Percentiles rank a stretch among this genome's conserved stretches.
These are phyloP conservation scores for Nelumbo lutea DNA, from an alignment of 164 flowering plant species.

Conservation along the genomic window DNA sequence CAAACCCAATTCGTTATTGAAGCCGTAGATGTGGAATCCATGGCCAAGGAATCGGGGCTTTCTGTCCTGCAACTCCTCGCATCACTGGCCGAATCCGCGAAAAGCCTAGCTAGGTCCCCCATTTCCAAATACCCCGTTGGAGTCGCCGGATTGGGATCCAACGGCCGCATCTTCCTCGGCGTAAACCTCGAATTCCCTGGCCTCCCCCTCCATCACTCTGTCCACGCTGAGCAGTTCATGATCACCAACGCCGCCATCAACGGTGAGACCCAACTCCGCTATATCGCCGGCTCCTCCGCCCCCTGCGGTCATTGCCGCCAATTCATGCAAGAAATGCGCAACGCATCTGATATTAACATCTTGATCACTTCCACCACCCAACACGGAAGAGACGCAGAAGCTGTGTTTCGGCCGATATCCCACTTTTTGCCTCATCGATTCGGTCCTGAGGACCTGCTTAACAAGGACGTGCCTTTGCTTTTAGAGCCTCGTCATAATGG, in stretches of 20 bases:
- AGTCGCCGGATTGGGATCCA: slow-evolving; percentile 63
- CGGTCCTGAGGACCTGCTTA: slow-evolving; percentile 52
- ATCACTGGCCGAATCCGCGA: slow-evolving; percentile 47
- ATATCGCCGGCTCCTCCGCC: slow-evolving; percentile 60
- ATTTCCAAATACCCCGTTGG: slow-evolving; percentile 82
- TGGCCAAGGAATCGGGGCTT: slow-evolving; percentile 34
- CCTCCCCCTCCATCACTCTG: slow-evolving; percentile 67
- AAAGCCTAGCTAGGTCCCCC: slow-evolving; percentile 68
- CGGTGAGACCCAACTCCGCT: slow-evolving; percentile 24
- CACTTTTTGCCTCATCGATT: slow-evolving; percentile 40
- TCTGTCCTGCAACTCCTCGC: slow-evolving; percentile 53
- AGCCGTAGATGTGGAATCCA: slow-evolving; percentile 48
- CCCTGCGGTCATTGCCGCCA: slow-evolving; percentile 92
- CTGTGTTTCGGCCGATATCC: slow-evolving; percentile 19
- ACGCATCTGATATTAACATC: slow-evolving; percentile 34
- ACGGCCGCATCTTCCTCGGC: slow-evolving; percentile 80
- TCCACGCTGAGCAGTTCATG: slow-evolving; percentile 78
- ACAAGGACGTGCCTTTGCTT: slow-evolving; percentile 37
- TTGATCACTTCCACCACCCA: slow-evolving; percentile 18
- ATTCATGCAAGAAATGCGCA: slow-evolving; percentile 59
- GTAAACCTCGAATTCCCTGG: slow-evolving; percentile 86
- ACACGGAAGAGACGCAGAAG: neutral
- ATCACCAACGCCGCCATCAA: slow-evolving; percentile 47
- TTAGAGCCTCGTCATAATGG: slow-evolving; percentile 39
- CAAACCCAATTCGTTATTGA: slow-evolving; percentile 52